Evolutionary conservation across 192 early-diverging fungal genomes (phyloP).

Genomic region (Entrophospora sp.): DNA sequence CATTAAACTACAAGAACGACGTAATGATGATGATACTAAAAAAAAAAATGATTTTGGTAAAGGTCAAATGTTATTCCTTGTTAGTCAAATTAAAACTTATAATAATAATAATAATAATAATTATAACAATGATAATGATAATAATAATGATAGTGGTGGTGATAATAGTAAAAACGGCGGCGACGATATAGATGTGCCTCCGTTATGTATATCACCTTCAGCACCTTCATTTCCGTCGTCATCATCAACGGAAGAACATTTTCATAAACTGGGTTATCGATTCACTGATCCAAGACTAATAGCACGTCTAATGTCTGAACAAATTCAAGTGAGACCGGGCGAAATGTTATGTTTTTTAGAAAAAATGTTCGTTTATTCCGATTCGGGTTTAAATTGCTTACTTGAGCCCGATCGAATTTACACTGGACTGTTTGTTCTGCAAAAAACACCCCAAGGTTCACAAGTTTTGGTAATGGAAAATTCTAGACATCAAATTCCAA

Average conservation of each 20-base stretch:
- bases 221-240: no score
- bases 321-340: conserved; percentile 21
- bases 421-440: background rate
- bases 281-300: conserved; percentile 29
- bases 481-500: conserved; percentile 9
- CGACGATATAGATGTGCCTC: no score
- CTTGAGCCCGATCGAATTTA: background rate
- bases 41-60: background rate
- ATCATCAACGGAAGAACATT: conserved; percentile 11
- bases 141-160: background rate
- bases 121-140: background rate
- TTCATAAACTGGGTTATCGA: conserved; percentile 25
- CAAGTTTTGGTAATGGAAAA: conserved; percentile 10
- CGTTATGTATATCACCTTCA: no score
- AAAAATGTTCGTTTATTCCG: conserved; percentile 19
- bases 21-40: background rate
- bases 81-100: conserved; percentile 16
- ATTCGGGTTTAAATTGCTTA: background rate
- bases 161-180: no score
- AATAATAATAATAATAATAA: background rate
- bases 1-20: no score
- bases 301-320: conserved; percentile 25
- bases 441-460: background rate
- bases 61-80: conserved; percentile 27
- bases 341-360: conserved; percentile 24